These are phyloP conservation scores for Aspergillus affinis DNA, from an alignment of 495 filamentous ascomycete genomes.

Conservation along the genomic window DNA sequence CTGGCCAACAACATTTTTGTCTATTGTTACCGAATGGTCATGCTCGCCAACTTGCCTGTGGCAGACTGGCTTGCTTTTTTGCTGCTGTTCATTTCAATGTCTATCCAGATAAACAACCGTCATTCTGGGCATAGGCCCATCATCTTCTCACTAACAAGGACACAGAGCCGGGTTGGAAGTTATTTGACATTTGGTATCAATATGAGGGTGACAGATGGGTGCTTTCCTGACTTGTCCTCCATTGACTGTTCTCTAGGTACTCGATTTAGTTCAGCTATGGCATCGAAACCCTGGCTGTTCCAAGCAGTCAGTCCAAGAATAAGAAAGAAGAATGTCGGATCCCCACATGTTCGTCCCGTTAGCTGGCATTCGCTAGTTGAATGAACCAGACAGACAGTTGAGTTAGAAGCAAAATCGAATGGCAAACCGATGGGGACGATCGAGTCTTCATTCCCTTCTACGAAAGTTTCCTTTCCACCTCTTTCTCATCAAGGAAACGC, in stretches of 20 bases:
- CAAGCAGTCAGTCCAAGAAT: background rate
- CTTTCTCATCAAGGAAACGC: constrained; percentile 45
- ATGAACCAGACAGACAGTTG: background rate
- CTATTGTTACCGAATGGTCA: too few species aligned
- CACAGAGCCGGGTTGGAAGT: background rate
- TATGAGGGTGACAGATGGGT: background rate
- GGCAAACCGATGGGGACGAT: constrained; percentile 16
- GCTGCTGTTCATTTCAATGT: too few species aligned
- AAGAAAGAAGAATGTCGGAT: background rate
- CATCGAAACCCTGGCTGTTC: background rate
- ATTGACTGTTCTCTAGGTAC: background rate
- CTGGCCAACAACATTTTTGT: too few species aligned
- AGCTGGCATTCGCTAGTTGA: background rate
- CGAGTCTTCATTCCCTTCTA: constrained; percentile 11
- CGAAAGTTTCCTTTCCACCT: constrained; percentile 22
- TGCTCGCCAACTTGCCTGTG: background rate
- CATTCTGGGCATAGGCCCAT: background rate
- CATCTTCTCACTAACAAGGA: background rate
- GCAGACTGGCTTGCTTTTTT: background rate
- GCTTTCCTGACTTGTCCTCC: background rate
- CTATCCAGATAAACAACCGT: background rate
- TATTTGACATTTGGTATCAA: background rate
- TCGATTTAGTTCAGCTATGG: background rate
- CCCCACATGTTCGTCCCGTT: constrained; percentile 1
- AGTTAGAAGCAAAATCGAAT: constrained; percentile 19